Conservation (phyloP, 306 rosid genomes). For the Citrullus colocynthis region DNA sequence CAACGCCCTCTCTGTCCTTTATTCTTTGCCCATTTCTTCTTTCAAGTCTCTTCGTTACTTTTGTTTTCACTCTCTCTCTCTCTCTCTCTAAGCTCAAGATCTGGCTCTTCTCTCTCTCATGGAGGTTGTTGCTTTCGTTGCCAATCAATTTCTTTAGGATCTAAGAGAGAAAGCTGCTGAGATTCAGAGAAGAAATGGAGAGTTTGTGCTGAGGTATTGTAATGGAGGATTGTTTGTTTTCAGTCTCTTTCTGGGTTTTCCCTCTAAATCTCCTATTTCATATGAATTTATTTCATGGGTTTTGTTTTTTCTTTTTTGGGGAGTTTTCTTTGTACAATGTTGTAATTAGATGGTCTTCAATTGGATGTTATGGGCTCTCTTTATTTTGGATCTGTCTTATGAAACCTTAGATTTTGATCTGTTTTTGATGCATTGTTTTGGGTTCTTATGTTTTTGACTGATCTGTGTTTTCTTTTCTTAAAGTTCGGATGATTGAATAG, state of each 20-base stretch:
- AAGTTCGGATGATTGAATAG: constrained; percentile 19
- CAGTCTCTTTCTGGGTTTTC: background rate
- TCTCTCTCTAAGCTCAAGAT: constrained; percentile 1
- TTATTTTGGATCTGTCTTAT: background rate
- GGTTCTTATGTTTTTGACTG: background rate
- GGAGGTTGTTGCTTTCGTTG: background rate
- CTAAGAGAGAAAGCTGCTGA: constrained; percentile 2
- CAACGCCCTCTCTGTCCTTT: background rate
- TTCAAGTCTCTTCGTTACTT: background rate
- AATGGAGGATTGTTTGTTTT: background rate
- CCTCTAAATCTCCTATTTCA: background rate
- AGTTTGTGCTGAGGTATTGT: constrained; percentile 3
- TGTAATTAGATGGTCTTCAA: background rate
- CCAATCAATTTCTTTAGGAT: background rate
- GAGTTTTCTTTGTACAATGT: background rate
- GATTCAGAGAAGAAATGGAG: background rate
- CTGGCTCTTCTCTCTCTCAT: constrained; percentile 4
- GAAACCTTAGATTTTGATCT: background rate
- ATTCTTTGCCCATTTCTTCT: background rate
- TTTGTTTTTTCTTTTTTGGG: background rate
- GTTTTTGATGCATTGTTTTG: background rate
- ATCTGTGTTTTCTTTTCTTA: background rate
- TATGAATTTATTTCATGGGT: background rate
- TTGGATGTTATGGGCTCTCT: background rate
- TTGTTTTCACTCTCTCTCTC: background rate